phyloP scores from a whole-genome alignment of 441 rosid species.

The Croton setiger region DNA sequence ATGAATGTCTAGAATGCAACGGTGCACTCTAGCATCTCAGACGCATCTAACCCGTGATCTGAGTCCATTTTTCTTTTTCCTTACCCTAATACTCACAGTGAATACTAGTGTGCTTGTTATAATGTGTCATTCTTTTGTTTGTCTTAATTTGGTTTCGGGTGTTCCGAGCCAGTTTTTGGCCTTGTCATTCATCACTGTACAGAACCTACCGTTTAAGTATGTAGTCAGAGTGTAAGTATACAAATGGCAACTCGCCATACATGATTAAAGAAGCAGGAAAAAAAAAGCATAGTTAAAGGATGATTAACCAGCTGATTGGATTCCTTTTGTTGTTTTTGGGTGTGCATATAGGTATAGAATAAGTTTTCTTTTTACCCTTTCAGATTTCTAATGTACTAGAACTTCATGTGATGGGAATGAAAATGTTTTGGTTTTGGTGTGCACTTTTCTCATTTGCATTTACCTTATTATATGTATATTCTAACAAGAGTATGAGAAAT shows the following conservation, averaged over 20 bases:
- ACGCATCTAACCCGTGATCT: conserved; percentile 47
- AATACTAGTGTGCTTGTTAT: conserved; percentile 38
- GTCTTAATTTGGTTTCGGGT: conserved; percentile 44
- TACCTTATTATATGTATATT: not conserved
- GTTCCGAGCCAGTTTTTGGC: conserved; percentile 48
- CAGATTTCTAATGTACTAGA: conserved; percentile 53
- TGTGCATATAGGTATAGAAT: conserved; percentile 61
- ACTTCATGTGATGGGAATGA: conserved; percentile 48
- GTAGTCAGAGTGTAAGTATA: conserved; percentile 63
- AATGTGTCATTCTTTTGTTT: conserved; percentile 52
- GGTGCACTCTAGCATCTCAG: conserved; percentile 76
- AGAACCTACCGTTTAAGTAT: conserved; percentile 49
- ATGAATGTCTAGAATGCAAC: conserved; percentile 51
- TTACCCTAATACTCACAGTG: conserved; percentile 32
- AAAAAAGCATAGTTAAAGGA: conserved; percentile 33
- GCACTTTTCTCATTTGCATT: conserved; percentile 28
- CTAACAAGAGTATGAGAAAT: conserved; percentile 3
- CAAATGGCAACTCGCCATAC: conserved; percentile 67
- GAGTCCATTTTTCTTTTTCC: conserved; percentile 43
- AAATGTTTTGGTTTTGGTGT: conserved; percentile 76
- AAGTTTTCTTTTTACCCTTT: conserved; percentile 27
- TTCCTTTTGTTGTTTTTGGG: conserved; percentile 36
- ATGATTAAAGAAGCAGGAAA: conserved; percentile 41
- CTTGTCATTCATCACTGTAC: conserved; percentile 63
- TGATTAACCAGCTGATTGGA: conserved; percentile 53